Evolutionary conservation across 1,139 yeast species (phyloP).

Genomic region (Sugiyamaella sp.): DNA sequence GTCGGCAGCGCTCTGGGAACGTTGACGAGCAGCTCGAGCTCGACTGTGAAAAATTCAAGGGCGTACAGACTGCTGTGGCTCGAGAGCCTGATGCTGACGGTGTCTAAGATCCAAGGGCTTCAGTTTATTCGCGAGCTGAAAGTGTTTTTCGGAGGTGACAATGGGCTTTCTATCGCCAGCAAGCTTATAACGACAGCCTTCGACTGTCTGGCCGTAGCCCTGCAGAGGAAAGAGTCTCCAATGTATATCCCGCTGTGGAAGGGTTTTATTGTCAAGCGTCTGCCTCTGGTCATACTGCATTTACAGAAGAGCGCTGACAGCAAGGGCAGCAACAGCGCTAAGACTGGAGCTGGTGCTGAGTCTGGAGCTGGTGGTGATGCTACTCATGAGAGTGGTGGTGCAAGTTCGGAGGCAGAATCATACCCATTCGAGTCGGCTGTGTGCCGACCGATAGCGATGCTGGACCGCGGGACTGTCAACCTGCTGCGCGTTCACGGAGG

Average conservation of each 20-base stretch:
- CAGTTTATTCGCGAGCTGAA: slow-evolving; percentile 36
- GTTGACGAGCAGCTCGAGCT: too few species aligned
- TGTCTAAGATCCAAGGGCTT: slow-evolving; percentile 34
- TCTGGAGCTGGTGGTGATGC: neutral
- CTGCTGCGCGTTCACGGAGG: slow-evolving; percentile 36
- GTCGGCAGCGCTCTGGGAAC: too few species aligned
- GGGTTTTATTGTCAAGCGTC: slow-evolving; percentile 37
- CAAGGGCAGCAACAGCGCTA: neutral
- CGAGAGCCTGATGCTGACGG: slow-evolving; percentile 37
- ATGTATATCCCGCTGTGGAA: slow-evolving; percentile 37
- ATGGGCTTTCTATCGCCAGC: slow-evolving; percentile 35
- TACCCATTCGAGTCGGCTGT: slow-evolving; percentile 31
- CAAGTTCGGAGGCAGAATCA: too few species aligned
- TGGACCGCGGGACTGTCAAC: slow-evolving; percentile 35
- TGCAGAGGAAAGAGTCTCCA: slow-evolving; percentile 36
- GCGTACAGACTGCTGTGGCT: slow-evolving; percentile 40
- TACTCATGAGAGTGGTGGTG: neutral
- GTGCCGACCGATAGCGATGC: slow-evolving; percentile 33
- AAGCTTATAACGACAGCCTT: slow-evolving; percentile 42
- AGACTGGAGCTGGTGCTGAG: neutral
- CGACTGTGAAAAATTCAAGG: slow-evolving; percentile 11
- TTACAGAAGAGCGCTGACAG: slow-evolving; percentile 22
- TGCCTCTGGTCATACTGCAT: slow-evolving; percentile 35
- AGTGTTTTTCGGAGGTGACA: slow-evolving; percentile 36
- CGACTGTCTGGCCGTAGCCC: slow-evolving; percentile 42